Percentiles rank a stretch among this genome's conserved stretches.
These are phyloP conservation scores for Rhodotorula babjevae DNA, from an alignment of 768 basidiomycete species.

Conservation along the genomic window DNA sequence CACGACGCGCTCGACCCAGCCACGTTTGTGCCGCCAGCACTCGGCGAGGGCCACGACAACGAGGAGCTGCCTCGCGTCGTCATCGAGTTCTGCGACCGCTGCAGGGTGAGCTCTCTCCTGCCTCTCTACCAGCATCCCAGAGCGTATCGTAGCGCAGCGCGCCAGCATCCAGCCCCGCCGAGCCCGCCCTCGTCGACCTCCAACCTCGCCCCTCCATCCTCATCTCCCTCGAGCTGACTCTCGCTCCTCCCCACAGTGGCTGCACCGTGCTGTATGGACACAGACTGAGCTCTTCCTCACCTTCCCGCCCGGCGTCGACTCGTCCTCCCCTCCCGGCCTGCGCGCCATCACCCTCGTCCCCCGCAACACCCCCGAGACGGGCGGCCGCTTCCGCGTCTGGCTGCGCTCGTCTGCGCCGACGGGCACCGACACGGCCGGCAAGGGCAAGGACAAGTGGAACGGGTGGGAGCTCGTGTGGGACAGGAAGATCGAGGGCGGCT, in stretches of 20 bases:
- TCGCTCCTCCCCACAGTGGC: constrained; percentile 37
- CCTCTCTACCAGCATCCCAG: no score
- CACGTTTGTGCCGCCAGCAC: constrained; percentile 12
- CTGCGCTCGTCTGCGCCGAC: constrained; percentile 30
- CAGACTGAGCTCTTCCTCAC: constrained; percentile 51
- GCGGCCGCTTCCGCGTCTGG: constrained; percentile 50
- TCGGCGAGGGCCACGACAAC: background rate
- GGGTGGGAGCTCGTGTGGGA: constrained; percentile 46
- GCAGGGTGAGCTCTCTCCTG: constrained; percentile 42
- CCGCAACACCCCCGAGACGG: constrained; percentile 47
- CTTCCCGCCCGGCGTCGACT: constrained; percentile 44
- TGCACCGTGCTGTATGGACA: constrained; percentile 49
- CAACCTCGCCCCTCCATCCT: background rate
- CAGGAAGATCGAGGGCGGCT: constrained; percentile 50
- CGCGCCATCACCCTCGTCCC: constrained; percentile 47
- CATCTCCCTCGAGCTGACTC: background rate
- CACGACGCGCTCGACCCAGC: constrained; percentile 9
- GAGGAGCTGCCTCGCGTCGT: constrained; percentile 41
- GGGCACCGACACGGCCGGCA: background rate
- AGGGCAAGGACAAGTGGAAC: constrained; percentile 11
- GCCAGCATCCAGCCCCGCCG: no score
- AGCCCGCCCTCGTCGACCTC: no score
- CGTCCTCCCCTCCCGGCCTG: constrained; percentile 19
- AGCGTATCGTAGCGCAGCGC: no score
- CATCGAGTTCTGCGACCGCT: constrained; percentile 51